Base-by-base conservation (phyloP, 2,329 filamentous ascomycete species). In the Simplicillium sp. region DNA sequence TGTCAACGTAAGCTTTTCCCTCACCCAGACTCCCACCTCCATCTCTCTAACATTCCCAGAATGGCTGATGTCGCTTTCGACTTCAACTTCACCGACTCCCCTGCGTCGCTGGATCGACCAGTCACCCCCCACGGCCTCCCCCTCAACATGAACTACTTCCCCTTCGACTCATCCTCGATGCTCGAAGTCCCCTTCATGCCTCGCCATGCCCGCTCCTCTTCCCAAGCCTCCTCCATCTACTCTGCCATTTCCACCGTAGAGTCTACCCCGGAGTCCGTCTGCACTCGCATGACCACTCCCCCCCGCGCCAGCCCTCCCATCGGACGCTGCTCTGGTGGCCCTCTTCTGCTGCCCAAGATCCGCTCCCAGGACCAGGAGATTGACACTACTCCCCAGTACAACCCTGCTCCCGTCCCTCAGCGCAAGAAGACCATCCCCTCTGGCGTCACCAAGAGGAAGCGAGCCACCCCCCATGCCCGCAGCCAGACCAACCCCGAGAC, bases 301-400 rank as follows among this genome's bases (percentile, higher is more conserved):
- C 65, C 71, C 33, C 67, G 71, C 40, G 74, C 73, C 40, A 71
- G 75, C 48, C 84, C 84, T 29, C 84, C 86, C 45, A 76, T 89
- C 51, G 75, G 81, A 46, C 82, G 87, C 46, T 25, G 6, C n/a
- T n/a, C n/a, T n/a, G 82, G 88, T 64, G 86, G 87, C 39, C 86
- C 87, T 39, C 69, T 87, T 37, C 69, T 94, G 44, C 71, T 94
- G 28, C 87, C 87, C 55, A 92, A 88, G 72, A 89, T 94, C 65
- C 77, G 87, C 46, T 77, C 77, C 33, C 87, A 92, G 64, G 87
- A 94, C 64, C 84, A 90, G 62, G 73, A 82, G 46, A 75, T 87
- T 46, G 77, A 81, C 49, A 75, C 75, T 33, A 67, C 68, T 33
- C 41, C 67, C 70, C 39, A 57, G 59, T 25, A 25, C 20, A 25